These are phyloP conservation scores for Leccinum boreale DNA, from an alignment of 768 basidiomycete species.

Conservation along the genomic window DNA sequence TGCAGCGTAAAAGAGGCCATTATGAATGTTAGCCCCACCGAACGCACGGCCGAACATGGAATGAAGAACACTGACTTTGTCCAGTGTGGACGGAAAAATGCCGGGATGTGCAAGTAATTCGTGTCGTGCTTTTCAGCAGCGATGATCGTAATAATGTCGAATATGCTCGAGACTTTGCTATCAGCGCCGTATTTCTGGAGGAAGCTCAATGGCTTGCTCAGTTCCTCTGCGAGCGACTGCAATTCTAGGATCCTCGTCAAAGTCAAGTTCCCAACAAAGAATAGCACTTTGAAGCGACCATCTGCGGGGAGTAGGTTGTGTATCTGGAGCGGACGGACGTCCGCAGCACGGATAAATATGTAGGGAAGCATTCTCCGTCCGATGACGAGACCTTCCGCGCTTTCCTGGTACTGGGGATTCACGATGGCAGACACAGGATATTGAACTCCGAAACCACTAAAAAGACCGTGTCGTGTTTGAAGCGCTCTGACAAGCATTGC, in stretches of 20 bases:
- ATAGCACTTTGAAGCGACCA: neutral
- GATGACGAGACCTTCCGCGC: neutral
- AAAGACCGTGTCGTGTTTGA: neutral
- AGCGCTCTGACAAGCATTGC: neutral
- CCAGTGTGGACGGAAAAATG: neutral
- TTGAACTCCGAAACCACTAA: neutral
- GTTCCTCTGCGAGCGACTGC: neutral
- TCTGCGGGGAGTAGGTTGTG: neutral
- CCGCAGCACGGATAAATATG: neutral
- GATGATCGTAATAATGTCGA: neutral
- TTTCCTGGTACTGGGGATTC: neutral
- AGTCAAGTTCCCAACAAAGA: neutral
- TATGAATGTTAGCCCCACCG: neutral
- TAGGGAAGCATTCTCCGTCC: neutral
- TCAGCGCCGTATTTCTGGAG: neutral
- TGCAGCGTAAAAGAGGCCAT: neutral
- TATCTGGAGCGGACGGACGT: neutral
- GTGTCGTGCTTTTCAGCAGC: neutral
- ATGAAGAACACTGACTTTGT: neutral
- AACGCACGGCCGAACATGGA: neutral
- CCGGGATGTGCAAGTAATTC: neutral
- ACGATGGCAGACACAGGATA: neutral
- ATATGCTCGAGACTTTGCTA: neutral
- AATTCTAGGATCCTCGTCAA: neutral
- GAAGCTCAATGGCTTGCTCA: neutral